Evolutionary conservation across 805 yeast genomes (phyloP), one percentile per base, ranked within the genome.

Genomic region (Kuraishia capsulata): DNA sequence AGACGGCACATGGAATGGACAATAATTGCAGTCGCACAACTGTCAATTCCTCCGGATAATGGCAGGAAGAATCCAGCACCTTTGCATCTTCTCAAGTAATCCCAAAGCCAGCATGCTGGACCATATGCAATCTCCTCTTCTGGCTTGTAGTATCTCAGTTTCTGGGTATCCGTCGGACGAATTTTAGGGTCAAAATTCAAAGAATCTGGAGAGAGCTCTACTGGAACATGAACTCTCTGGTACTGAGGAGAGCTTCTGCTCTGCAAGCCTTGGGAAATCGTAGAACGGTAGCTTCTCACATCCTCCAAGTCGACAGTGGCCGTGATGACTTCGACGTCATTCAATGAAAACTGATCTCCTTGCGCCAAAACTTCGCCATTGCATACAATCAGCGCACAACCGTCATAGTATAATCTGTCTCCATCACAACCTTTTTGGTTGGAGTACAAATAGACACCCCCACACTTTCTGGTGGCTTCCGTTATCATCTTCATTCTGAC

Each of bases 21-120:
- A 50, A 92, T 88, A 14, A 84, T 84, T 0, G 97, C 92, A 1
- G 98, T 92, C 2, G 98, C 96, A 65, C 98, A 94, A 26, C 95
- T 84, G 56, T 92, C 99, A 45, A 92, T 90, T 36, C 99, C 99
- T 16, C 99, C 99, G 57, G 95, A 82, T 36, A 92, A 66, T 0
- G 99, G 97, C 34, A 92, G 65, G 60, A 92, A 94, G 56, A 71
- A 92, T 0, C 99, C 99, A 0, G 88, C 86, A 37, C 92, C 84
- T 47, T 76, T 76, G 48, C 95, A 86, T 46, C 99, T 73, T 57
- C 99, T 75, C 42, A 92, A 69, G 53, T 92, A 92, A 59, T 92
- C 99, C 99, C 99, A 92, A 45, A 92, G 61, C 99, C 99, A 92
- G 58, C 98, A 92, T 0, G 99, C 98, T 1, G 99, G 99, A 0